phyloP scores from a whole-genome alignment of 2,329 filamentous ascomycete genomes.

The Calonectria pseudoturangicola region DNA sequence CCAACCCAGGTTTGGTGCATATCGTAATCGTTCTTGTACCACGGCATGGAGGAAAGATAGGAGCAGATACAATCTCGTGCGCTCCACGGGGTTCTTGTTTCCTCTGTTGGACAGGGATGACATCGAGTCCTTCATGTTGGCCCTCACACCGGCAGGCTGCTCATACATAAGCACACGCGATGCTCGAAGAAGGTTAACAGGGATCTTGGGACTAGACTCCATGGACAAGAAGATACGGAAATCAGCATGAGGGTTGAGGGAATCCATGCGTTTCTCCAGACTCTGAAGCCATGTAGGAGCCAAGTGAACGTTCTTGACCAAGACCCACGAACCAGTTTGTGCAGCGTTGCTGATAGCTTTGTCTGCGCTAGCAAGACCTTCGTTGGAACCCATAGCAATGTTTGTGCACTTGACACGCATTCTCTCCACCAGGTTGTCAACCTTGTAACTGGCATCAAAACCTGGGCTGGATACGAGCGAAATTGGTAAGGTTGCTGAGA shows the following conservation, averaged over 20 bases:
- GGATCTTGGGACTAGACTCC: constrained; percentile 97
- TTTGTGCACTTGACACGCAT: constrained; percentile 90
- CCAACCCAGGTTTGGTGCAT: constrained; percentile 95
- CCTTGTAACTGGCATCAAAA: constrained; percentile 99
- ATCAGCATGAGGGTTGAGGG: constrained; percentile 92
- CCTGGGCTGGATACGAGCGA: constrained; percentile 95
- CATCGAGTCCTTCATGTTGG: constrained; percentile 99
- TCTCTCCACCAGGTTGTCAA: constrained; percentile 93
- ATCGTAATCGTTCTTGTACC: constrained; percentile 94
- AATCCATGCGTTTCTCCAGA: constrained; percentile 96
- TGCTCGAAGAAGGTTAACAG: constrained; percentile 94
- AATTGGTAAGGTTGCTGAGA: constrained; percentile 89
- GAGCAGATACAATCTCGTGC: constrained; percentile 90
- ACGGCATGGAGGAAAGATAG: constrained; percentile 97
- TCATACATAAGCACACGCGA: constrained; percentile 98
- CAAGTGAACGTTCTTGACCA: constrained; percentile 99
- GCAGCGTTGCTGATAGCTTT: constrained; percentile 96
- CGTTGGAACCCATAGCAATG: constrained; percentile 99
- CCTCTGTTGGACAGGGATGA: constrained; percentile 86
- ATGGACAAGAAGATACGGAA: constrained; percentile 98
- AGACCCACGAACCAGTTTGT: constrained; percentile 93
- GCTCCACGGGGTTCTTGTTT: constrained; percentile 90
- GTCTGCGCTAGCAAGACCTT: constrained; percentile 93
- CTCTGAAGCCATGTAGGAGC: constrained; percentile 97
- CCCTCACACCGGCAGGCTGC: constrained; percentile 95